phyloP scores from a whole-genome alignment of 139 green algal species.

The Pedinophyceae sp. region DNA sequence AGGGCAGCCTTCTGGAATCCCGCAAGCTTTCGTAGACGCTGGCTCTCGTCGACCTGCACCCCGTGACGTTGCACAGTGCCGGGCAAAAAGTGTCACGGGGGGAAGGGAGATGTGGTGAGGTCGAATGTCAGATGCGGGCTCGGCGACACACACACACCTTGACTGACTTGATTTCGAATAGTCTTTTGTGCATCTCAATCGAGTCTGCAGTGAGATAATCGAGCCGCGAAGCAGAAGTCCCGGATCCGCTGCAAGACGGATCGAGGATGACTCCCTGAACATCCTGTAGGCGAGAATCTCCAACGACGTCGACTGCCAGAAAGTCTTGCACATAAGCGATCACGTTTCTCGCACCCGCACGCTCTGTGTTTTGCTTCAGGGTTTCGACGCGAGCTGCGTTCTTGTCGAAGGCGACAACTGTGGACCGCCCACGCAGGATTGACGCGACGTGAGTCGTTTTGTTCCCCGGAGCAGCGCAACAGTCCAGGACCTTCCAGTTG shows the following conservation, averaged over 20 bases:
- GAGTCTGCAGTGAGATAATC: too few species aligned
- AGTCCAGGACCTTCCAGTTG: slow-evolving; percentile 77
- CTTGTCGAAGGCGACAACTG: slow-evolving; percentile 78
- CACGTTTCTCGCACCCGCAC: slow-evolving; percentile 27
- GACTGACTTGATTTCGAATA: too few species aligned
- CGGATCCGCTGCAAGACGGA: slow-evolving; percentile 70
- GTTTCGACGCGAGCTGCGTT: slow-evolving; percentile 45
- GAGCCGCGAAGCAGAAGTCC: slow-evolving; percentile 41
- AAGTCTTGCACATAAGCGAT: slow-evolving; percentile 81
- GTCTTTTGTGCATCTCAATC: too few species aligned
- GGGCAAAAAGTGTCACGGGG: too few species aligned
- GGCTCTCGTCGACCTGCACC: too few species aligned
- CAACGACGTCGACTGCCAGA: slow-evolving; percentile 35
- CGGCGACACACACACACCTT: too few species aligned
- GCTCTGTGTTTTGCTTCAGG: slow-evolving; percentile 40
- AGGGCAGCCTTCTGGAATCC: too few species aligned
- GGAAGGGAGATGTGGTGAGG: too few species aligned
- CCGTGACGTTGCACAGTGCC: too few species aligned
- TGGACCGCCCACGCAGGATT: slow-evolving; percentile 34
- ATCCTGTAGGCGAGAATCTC: slow-evolving; percentile 22
- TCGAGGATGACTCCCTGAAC: slow-evolving; percentile 77
- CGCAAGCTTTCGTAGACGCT: too few species aligned
- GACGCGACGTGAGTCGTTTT: slow-evolving; percentile 92
- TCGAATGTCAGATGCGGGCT: too few species aligned
- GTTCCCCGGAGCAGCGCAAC: slow-evolving; percentile 89